These are phyloP conservation scores for Hypericum perforatum DNA, from an alignment of 345 rosid species.

Conservation along the genomic window DNA sequence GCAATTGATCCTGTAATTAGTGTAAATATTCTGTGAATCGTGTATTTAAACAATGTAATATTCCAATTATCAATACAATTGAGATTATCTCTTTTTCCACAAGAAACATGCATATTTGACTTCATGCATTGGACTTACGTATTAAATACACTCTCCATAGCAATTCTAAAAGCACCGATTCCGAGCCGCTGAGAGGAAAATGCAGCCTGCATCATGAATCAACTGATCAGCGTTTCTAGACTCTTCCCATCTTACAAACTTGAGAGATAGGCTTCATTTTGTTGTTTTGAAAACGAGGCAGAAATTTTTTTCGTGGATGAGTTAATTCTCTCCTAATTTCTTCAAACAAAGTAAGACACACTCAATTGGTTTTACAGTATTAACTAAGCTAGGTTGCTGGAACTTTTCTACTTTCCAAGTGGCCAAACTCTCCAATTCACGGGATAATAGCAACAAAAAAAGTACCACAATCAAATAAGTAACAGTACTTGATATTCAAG, in stretches of 20 bases:
- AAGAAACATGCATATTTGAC: neutral
- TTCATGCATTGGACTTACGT: slow-evolving; percentile 17
- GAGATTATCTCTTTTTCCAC: no score
- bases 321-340: neutral
- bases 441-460: neutral
- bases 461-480: neutral
- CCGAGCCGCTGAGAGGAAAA: slow-evolving; percentile 37
- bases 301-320: neutral
- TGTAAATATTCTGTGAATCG: no score
- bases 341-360: neutral
- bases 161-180: slow-evolving; percentile 44
- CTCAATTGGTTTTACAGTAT: no score
- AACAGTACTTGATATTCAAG: slow-evolving; percentile 34
- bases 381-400: no score
- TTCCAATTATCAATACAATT: no score
- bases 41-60: no score
- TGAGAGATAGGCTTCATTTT: neutral
- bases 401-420: no score
- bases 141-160: slow-evolving; percentile 35
- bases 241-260: neutral
- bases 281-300: no score
- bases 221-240: slow-evolving; percentile 1
- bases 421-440: neutral
- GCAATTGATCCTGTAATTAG: no score
- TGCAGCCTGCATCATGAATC: slow-evolving; percentile 25